Conservation (phyloP, 2,329 filamentous ascomycete species). For the Davidsoniella australis region DNA sequence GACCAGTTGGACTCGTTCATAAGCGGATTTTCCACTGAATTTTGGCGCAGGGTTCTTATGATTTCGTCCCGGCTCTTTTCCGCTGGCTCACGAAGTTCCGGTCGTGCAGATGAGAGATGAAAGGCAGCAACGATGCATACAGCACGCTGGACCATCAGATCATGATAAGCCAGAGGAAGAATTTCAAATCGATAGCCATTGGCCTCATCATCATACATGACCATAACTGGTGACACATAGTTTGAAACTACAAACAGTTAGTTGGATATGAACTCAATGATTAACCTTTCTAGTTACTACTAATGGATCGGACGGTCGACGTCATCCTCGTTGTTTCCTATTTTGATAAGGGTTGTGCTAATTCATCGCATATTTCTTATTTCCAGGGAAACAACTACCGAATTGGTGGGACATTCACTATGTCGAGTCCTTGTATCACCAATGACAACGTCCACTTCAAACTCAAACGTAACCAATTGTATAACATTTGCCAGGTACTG, state of each 20-base stretch:
- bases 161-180: conserved; percentile 3
- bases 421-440: not conserved
- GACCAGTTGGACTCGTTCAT: conserved; percentile 5
- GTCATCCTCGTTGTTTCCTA: no score
- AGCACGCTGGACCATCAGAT: not conserved
- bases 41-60: not conserved
- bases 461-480: not conserved
- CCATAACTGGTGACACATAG: conserved; percentile 3
- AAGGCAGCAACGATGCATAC: conserved; percentile 4
- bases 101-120: not conserved
- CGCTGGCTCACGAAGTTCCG: conserved; percentile 1
- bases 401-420: no score
- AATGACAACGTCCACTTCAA: no score
- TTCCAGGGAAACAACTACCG: no score
- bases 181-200: conserved; percentile 5
- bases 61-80: conserved; percentile 4
- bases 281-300: no score
- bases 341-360: no score
- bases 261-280: not conserved
- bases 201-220: conserved; percentile 7
- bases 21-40: not conserved
- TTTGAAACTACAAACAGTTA: conserved; percentile 1
- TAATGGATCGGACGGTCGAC: no score
- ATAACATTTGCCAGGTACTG: no score
- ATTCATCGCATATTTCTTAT: no score